phyloP scores from a whole-genome alignment of 352 stramenopile genomes.

The Pythium sp. region DNA sequence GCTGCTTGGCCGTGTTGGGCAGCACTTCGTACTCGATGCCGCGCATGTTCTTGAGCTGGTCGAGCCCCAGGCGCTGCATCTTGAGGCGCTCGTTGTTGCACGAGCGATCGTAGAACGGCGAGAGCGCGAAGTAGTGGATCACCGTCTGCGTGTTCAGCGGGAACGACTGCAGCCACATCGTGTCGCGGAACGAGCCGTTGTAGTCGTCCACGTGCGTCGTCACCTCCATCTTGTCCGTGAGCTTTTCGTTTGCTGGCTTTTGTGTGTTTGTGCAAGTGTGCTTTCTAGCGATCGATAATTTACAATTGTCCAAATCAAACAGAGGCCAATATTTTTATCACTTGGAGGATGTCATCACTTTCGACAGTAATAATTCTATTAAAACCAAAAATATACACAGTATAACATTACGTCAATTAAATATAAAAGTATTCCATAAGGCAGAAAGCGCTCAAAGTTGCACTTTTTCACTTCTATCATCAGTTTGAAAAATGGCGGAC shows the following conservation, averaged over 20 bases:
- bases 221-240: slow-evolving; percentile 57
- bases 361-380: neutral
- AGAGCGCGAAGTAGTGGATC: slow-evolving; percentile 87
- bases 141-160: slow-evolving; percentile 81
- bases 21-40: slow-evolving; percentile 89
- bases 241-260: neutral
- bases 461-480: neutral
- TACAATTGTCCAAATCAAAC: neutral
- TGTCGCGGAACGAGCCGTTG: slow-evolving; percentile 86
- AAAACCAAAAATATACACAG: neutral
- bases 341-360: neutral
- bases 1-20: slow-evolving; percentile 77
- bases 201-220: slow-evolving; percentile 80
- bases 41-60: slow-evolving; percentile 86
- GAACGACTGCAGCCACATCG: slow-evolving; percentile 85
- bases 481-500: neutral
- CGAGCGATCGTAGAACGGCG: slow-evolving; percentile 85
- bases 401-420: neutral
- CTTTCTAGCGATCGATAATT: neutral
- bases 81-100: slow-evolving; percentile 91
- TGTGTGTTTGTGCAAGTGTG: neutral
- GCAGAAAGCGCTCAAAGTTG: neutral
- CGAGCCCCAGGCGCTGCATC: slow-evolving; percentile 85
- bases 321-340: neutral
- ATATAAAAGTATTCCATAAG: neutral